Evolutionary conservation across 2,329 filamentous ascomycete genomes (phyloP).

Genomic region (Colletotrichum godetiae): DNA sequence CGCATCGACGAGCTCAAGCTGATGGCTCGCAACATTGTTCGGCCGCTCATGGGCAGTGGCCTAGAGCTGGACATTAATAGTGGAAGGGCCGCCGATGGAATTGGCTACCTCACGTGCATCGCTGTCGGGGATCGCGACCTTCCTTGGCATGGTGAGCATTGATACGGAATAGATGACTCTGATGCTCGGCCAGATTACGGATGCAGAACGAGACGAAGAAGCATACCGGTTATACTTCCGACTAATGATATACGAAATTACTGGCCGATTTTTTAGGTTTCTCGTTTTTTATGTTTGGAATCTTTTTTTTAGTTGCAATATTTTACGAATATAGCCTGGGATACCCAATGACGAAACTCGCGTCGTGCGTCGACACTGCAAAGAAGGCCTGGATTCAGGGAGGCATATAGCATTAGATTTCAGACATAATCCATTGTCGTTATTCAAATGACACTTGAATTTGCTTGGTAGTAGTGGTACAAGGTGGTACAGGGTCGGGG

Average conservation of each 20-base stretch:
- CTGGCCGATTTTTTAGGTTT: neutral
- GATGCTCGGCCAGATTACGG: neutral
- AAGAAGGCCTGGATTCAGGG: neutral
- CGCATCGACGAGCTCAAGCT: conserved; percentile 89
- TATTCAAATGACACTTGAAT: too few species aligned
- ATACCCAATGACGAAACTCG: conserved; percentile 20
- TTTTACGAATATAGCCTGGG: neutral
- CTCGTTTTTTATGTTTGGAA: neutral
- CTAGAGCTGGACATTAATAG: conserved; percentile 80
- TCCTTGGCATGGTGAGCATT: conserved; percentile 56
- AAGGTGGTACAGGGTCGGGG: too few species aligned
- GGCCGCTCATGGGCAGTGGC: conserved; percentile 86
- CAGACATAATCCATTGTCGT: neutral
- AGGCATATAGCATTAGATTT: conserved; percentile 3
- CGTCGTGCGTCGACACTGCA: neutral
- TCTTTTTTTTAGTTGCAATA: neutral
- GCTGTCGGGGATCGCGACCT: conserved; percentile 60
- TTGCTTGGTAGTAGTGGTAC: neutral
- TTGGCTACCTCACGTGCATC: conserved; percentile 64
- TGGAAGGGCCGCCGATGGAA: conserved; percentile 52
- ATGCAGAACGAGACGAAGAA: conserved; percentile 6
- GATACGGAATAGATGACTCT: neutral
- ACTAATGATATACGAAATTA: conserved; percentile 27
- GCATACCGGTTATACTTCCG: conserved; percentile 8
- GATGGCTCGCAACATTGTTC: conserved; percentile 83